These are phyloP conservation scores for Ascochyta pisi DNA, from an alignment of 2,329 filamentous ascomycete species.

Conservation along the genomic window DNA sequence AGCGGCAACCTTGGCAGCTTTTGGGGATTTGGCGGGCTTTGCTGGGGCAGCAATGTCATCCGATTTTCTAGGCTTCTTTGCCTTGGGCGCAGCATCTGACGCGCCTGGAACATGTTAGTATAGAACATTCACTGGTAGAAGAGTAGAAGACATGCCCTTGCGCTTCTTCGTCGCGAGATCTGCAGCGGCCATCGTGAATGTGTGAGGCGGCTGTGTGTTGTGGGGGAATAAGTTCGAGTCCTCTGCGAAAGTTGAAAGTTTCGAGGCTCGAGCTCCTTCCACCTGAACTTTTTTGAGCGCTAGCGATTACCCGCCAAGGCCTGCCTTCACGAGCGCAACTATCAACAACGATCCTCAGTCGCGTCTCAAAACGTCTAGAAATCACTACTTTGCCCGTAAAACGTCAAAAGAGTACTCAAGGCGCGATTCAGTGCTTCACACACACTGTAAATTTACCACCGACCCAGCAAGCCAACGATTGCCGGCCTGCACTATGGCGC, in stretches of 20 bases:
- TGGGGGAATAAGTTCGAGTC: slow-evolving; percentile 10
- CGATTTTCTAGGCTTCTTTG: slow-evolving; percentile 50
- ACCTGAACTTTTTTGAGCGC: slow-evolving; percentile 42
- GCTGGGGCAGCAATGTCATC: slow-evolving; percentile 32
- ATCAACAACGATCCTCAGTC: neutral
- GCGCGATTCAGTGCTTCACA: neutral
- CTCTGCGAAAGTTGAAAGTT: slow-evolving; percentile 42
- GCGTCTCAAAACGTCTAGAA: too few relatives aligned
- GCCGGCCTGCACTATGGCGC: slow-evolving; percentile 26
- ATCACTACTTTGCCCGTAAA: too few relatives aligned
- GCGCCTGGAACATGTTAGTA: slow-evolving; percentile 39
- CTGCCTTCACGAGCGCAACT: slow-evolving; percentile 6
- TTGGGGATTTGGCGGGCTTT: slow-evolving; percentile 29
- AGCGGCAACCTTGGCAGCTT: slow-evolving; percentile 31
- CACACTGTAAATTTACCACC: neutral
- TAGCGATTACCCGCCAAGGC: slow-evolving; percentile 31
- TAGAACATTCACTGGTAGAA: too few relatives aligned
- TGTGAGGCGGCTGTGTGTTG: slow-evolving; percentile 19
- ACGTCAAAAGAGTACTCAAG: too few relatives aligned
- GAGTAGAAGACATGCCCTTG: slow-evolving; percentile 52
- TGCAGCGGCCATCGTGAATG: slow-evolving; percentile 59
- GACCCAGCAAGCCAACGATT: neutral
- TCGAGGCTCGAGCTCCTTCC: slow-evolving; percentile 34
- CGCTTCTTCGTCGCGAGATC: slow-evolving; percentile 62
- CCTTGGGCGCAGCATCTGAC: slow-evolving; percentile 42